Evolutionary conservation across 306 rosid genomes (phyloP).

Genomic region (Lithocarpus polystachyus): DNA sequence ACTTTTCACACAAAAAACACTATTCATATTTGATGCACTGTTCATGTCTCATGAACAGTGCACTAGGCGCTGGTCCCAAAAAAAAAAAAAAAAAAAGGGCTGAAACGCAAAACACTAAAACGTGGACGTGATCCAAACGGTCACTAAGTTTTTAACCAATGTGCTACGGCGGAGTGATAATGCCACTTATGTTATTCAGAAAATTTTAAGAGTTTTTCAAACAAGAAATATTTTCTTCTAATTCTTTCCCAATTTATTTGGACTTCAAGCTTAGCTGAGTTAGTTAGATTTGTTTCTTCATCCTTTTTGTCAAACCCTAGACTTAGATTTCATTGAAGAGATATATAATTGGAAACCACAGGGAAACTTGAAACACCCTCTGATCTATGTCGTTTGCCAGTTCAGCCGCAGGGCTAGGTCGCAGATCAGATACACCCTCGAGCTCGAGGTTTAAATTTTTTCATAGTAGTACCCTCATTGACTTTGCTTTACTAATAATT

Average conservation of each 20-base stretch:
- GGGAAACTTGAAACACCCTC: neutral
- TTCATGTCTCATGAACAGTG: too few species aligned
- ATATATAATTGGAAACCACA: neutral
- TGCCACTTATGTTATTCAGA: neutral
- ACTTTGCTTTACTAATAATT: too few species aligned
- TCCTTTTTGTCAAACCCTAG: neutral
- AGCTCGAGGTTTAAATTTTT: too few species aligned
- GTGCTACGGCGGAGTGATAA: constrained; percentile 27
- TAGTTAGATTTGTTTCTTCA: neutral
- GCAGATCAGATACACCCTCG: neutral
- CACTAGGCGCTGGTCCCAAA: too few species aligned
- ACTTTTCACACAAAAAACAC: too few species aligned
- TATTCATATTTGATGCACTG: too few species aligned
- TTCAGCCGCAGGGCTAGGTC: neutral
- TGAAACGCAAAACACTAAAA: too few species aligned
- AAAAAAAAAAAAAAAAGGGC: too few species aligned
- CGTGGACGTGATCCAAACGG: too few species aligned
- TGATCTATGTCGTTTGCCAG: neutral
- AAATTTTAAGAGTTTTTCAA: neutral
- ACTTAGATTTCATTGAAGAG: neutral
- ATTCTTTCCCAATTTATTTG: neutral
- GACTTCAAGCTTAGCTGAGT: neutral
- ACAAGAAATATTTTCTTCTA: neutral
- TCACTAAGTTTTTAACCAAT: too few species aligned
- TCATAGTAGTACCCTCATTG: too few species aligned